Evolutionary conservation across 768 basidiomycete genomes (phyloP).

Genomic region (Lyophyllum shimeji): DNA sequence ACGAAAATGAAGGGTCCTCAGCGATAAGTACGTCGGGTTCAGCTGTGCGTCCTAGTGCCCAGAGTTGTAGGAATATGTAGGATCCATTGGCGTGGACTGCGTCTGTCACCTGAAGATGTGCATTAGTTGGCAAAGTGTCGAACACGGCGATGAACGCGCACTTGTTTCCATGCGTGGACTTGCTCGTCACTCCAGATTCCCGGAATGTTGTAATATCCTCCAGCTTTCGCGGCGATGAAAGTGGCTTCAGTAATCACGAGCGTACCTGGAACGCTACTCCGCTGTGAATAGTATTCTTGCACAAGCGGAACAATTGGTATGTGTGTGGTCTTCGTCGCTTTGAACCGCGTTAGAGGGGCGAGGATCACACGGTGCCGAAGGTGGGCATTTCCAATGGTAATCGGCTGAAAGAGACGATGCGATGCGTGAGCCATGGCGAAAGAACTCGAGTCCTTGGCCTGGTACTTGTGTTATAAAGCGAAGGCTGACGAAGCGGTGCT

Average conservation of each 20-base stretch:
- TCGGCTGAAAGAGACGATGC: conserved; percentile 37
- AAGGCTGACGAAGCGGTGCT: too few species aligned
- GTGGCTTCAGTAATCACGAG: conserved; percentile 49
- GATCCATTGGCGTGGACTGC: conserved; percentile 50
- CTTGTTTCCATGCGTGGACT: conserved; percentile 54
- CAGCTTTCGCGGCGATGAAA: conserved; percentile 45
- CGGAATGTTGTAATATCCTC: conserved; percentile 50
- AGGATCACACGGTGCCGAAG: conserved; percentile 48
- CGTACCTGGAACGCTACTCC: conserved; percentile 35
- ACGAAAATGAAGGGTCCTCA: conserved; percentile 31
- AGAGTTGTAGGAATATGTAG: conserved; percentile 55
- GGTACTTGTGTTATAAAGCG: neutral
- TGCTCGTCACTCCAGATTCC: conserved; percentile 69
- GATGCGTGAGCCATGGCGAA: neutral
- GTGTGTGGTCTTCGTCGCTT: conserved; percentile 15
- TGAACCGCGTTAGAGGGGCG: conserved; percentile 26
- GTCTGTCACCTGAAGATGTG: conserved; percentile 18
- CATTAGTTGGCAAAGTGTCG: too few species aligned
- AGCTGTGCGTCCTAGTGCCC: conserved; percentile 53
- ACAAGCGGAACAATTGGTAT: conserved; percentile 29
- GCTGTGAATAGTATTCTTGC: conserved; percentile 37
- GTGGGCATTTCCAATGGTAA: conserved; percentile 31
- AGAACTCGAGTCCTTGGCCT: neutral
- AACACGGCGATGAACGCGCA: conserved; percentile 18
- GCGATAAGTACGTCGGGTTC: conserved; percentile 29